Base-by-base conservation (phyloP, 23 red algal species). In the Agarophyton chilense region DNA sequence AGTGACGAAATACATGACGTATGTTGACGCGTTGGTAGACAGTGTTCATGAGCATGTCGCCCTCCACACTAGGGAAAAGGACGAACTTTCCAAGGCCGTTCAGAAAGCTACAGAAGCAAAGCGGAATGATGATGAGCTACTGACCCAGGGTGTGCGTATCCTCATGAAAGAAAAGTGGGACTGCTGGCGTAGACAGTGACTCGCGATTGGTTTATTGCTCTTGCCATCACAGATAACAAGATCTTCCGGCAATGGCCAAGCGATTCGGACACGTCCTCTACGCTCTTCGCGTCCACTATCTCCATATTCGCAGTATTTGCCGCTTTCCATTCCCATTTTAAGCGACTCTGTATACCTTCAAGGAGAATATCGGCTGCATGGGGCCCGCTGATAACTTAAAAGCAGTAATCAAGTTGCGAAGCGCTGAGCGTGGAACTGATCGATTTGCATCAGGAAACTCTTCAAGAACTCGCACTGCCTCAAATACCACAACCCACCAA, bases 401-500 rank as follows among this genome's bases (percentile, higher is more conserved):
- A 13, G 68, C 68, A 74, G 10, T 74, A 49, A 74, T 74, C 68
- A 74, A 47, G 24, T 39, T 74, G 14, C 38, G 68, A 4, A 74
- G 25, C 21, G 41, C 43, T 47, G 68, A 47, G 21, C 68, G 68
- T 26, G 68, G 40, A 47, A 74, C 45, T 6, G 8, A 74, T 13
- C 43, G 41, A 47, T 39, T 43, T 49, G 68, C 68, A 6, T 47
- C 68, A 0, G 68, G 68, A 47, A 74, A 49, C 68, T 74, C 68
- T 16, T 74, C 68, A 28, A 74, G 68, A 49, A 74, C 68, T 39
- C 68, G 38, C 43, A 74, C 68, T 29, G 68, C 68, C 10, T 74
- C 68, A 26, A 74, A 74, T 29, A 74, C 68, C 33, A 25, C 68
- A 49, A 74, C 68, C 45, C 68, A 74, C 68, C 68, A 74, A 49